Conservation (phyloP, 768 basidiomycete species). For the Royoungia palumana region DNA sequence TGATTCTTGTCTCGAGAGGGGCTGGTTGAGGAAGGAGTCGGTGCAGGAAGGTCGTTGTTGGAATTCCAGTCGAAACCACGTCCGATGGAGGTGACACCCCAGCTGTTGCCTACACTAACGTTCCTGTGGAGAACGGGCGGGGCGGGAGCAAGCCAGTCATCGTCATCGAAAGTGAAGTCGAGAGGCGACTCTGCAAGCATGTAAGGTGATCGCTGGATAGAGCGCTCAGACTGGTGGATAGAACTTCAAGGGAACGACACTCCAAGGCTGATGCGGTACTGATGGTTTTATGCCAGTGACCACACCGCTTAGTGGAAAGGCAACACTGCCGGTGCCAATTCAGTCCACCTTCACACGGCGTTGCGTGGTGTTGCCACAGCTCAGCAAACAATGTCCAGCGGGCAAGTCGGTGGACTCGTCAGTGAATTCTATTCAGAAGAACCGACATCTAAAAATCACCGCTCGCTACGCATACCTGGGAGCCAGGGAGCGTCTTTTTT, state of each 20-base stretch:
- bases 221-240: not conserved
- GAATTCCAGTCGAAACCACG: conserved; percentile 76
- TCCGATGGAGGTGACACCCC: conserved; percentile 83
- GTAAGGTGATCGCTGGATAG: conserved; percentile 8
- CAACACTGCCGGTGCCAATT: not conserved
- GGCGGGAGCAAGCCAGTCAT: conserved; percentile 61
- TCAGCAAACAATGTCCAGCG: no score
- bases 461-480: no score
- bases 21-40: conserved; percentile 4
- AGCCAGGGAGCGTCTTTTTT: no score
- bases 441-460: no score
- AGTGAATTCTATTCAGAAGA: not conserved
- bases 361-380: not conserved
- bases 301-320: not conserved
- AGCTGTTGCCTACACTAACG: conserved; percentile 71
- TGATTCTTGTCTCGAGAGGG: conserved; percentile 9
- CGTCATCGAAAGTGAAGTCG: conserved; percentile 65
- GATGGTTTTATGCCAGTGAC: not conserved
- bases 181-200: conserved; percentile 62
- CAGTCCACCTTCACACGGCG: conserved; percentile 14
- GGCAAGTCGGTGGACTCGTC: not conserved
- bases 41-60: conserved; percentile 31
- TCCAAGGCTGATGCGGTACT: not conserved
- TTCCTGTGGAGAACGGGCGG: conserved; percentile 54
- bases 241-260: not conserved